Evolutionary conservation across 2,329 filamentous ascomycete species (phyloP), one percentile per base, ranked within the genome.

Genomic region (Raffaelea albimanens): DNA sequence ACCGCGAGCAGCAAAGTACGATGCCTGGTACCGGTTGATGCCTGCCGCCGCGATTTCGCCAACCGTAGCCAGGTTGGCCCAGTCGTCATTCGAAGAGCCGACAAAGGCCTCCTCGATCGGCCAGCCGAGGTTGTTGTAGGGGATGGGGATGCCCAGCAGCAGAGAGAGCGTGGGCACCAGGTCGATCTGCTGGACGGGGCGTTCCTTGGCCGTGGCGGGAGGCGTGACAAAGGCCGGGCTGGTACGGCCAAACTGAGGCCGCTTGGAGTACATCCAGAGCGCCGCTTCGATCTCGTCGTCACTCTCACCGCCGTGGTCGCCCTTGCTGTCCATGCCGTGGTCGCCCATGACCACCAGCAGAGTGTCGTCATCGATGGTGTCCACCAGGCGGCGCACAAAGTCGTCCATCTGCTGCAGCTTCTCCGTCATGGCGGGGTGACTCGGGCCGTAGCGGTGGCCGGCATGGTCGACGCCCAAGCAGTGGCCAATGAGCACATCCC

Each of bases 231-330:
- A 76, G 5, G 79, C 75, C 3, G 78, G 68, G 43, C 78, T 72
- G 2, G 80, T 85, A 36, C 89, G 82, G 16, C 93, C 93, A 63
- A 98, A 98, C 10, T 87, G 64, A 0, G 82, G 81, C 56, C 80
- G 83, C 64, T 90, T 95, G 1, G 93, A 95, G 63, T 97, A 98
- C 89, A 98, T 95, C 91, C 93, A 98, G 42, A 98, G 66, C 2
- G 93, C 89, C 48, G 93, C 89, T 64, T 98, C 82, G 7, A 98
- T 80, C 63, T 98, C 93, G 54, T 97, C 89, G 56, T 96, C 87
- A 29, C 91, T 96, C 69, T 98, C 93, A 47, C 93, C 93, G n/a
- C 93, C 93, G 60, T 98, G 93, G 56, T 98, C 93, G 18, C 93
- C 93, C 68, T 98, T 97, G 51, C 78, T 72, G 63, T 98, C 93